Percentiles rank a stretch among this genome's conserved stretches.
phyloP scores from a whole-genome alignment of 2,329 filamentous ascomycete genomes.

The Knufia fluminis region DNA sequence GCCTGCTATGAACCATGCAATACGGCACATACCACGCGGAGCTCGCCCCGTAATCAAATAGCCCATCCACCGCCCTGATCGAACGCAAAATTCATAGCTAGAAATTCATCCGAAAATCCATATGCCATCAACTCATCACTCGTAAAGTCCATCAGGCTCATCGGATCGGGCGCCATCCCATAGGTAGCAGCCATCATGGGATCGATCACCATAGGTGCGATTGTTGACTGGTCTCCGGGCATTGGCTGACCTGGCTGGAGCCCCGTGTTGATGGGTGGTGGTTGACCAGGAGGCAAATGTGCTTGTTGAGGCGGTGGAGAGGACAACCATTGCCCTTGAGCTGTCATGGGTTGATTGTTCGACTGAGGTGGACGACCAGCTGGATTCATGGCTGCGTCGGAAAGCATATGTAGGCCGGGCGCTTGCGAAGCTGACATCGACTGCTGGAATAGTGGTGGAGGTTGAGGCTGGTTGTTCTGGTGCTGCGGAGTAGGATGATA shows the following conservation, averaged over 20 bases:
- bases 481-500: not conserved
- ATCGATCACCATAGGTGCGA: slow-evolving; percentile 7
- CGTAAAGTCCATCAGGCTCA: slow-evolving; percentile 20
- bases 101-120: slow-evolving; percentile 23
- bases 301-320: slow-evolving; percentile 7
- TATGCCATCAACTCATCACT: slow-evolving; percentile 23
- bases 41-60: not conserved
- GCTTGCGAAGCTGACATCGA: slow-evolving; percentile 1
- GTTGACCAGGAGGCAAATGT: slow-evolving; percentile 1
- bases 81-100: slow-evolving; percentile 24
- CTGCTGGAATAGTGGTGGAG: not conserved
- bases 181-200: slow-evolving; percentile 19
- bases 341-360: not conserved
- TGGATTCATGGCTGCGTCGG: slow-evolving; percentile 23
- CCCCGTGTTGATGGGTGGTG: not conserved
- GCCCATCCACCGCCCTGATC: slow-evolving; percentile 13
- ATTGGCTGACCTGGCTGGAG: slow-evolving; percentile 2
- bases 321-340: slow-evolving; percentile 5
- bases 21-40: too few species aligned
- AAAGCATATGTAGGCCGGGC: slow-evolving; percentile 22
- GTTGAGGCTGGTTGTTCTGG: not conserved
- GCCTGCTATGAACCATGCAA: too few species aligned
- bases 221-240: slow-evolving; percentile 2
- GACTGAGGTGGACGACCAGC: slow-evolving; percentile 1
- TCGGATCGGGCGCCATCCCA: slow-evolving; percentile 15